A percentile compares a stretch with the other conserved stretches of the same genome.
Evolutionary conservation across 768 basidiomycete genomes (phyloP).

Genomic region (Mycena filopes): DNA sequence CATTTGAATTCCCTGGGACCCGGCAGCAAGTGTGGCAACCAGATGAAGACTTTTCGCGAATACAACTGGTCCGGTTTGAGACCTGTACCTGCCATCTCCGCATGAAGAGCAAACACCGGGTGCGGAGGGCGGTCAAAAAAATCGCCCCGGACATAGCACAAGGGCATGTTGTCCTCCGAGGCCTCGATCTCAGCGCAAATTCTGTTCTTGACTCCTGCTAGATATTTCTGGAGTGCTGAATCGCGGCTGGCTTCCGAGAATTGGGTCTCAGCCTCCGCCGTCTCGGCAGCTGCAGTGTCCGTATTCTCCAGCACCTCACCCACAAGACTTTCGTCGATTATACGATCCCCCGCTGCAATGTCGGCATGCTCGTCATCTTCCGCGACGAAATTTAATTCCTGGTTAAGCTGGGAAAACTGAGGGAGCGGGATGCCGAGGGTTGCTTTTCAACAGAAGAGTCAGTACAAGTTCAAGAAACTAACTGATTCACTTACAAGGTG

Average conservation of each 20-base stretch:
- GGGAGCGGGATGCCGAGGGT: background rate
- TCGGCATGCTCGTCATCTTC: conserved; percentile 25
- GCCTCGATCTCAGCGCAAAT: background rate
- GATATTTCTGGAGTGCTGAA: background rate
- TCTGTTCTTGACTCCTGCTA: background rate
- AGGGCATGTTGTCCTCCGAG: background rate
- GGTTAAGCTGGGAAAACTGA: background rate
- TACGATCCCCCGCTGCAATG: conserved; percentile 3
- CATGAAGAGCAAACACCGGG: conserved; percentile 5
- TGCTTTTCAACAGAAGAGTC: background rate
- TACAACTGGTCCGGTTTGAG: background rate
- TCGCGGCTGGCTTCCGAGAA: background rate
- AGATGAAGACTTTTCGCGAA: conserved; percentile 4
- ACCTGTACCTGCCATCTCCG: too few species aligned
- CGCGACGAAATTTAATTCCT: conserved; percentile 2
- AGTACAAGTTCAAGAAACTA: too few species aligned
- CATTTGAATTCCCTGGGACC: conserved; percentile 28
- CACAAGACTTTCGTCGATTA: conserved; percentile 17
- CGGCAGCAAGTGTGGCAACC: conserved; percentile 6
- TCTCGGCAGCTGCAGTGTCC: background rate
- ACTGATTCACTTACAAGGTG: too few species aligned
- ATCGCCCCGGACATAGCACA: conserved; percentile 11
- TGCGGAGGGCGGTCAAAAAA: conserved; percentile 6
- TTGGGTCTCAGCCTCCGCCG: background rate
- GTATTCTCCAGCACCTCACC: background rate